A percentile compares a stretch with the other conserved stretches of the same genome.
Evolutionary conservation across 495 filamentous ascomycete species (phyloP).

Genomic region (Amphirosellinia nigrospora): DNA sequence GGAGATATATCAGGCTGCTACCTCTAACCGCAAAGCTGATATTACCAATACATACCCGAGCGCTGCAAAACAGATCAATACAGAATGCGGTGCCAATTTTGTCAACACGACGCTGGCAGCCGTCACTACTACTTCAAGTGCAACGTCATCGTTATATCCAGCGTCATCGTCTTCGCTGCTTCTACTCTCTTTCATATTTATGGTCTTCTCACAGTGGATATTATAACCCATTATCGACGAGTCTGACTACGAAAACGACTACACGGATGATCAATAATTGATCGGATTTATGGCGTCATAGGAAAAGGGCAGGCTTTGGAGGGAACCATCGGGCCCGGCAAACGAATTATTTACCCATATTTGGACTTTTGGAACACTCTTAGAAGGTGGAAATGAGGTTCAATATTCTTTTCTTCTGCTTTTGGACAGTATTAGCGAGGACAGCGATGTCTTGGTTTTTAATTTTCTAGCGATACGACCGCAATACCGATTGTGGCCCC

Average conservation of each 20-base stretch:
- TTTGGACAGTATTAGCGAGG: not conserved
- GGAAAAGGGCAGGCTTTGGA: not conserved
- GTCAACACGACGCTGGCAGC: constrained; percentile 64
- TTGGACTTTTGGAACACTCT: not conserved
- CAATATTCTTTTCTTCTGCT: not conserved
- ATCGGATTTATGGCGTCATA: not conserved
- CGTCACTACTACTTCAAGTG: constrained; percentile 31
- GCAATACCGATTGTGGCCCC: not conserved
- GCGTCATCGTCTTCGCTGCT: constrained; percentile 32
- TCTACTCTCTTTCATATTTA: constrained; percentile 24
- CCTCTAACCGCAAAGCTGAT: constrained; percentile 62
- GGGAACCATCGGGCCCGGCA: not conserved
- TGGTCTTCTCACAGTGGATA: constrained; percentile 18
- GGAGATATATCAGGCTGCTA: constrained; percentile 67
- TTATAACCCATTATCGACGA: not conserved
- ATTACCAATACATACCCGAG: constrained; percentile 64
- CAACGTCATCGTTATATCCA: constrained; percentile 22
- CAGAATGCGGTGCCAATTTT: constrained; percentile 67
- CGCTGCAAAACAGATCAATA: constrained; percentile 70
- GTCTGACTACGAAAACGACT: not conserved
- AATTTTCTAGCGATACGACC: not conserved
- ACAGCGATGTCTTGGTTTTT: constrained; percentile 5
- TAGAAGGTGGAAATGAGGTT: not conserved
- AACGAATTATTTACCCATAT: not conserved
- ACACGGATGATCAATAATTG: not conserved